Conservation (phyloP, 2,329 filamentous ascomycete genomes). For the Eurotiales sp. region DNA sequence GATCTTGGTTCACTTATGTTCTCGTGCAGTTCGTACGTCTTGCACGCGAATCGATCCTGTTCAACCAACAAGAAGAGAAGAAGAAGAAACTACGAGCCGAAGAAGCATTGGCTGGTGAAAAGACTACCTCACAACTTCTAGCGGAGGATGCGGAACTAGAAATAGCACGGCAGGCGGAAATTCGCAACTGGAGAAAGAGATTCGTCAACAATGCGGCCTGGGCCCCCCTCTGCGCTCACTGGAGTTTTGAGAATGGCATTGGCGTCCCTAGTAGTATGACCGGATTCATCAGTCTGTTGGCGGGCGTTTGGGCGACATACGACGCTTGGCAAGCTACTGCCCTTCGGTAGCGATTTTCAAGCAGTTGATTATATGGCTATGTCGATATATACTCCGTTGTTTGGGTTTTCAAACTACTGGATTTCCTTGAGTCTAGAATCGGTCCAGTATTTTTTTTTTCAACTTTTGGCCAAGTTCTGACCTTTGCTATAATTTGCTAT, state of each 20-base stretch:
- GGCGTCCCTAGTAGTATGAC: slow-evolving; percentile 55
- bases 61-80: slow-evolving; percentile 26
- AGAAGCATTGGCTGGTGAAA: slow-evolving; percentile 19
- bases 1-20: slow-evolving; percentile 78
- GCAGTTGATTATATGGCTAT: background rate
- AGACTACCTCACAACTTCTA: slow-evolving; percentile 7
- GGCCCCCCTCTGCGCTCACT: slow-evolving; percentile 80
- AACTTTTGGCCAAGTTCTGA: too few species aligned
- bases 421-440: background rate
- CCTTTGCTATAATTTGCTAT: too few species aligned
- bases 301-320: slow-evolving; percentile 43
- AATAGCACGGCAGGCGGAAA: slow-evolving; percentile 28
- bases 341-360: background rate
- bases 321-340: slow-evolving; percentile 44
- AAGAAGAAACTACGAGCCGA: slow-evolving; percentile 20
- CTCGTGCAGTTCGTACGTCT: slow-evolving; percentile 70
- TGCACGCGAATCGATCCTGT: slow-evolving; percentile 41
- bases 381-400: background rate
- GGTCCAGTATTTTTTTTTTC: too few species aligned
- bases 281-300: slow-evolving; percentile 55
- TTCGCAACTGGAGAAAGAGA: slow-evolving; percentile 59
- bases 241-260: slow-evolving; percentile 66
- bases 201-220: slow-evolving; percentile 68
- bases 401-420: background rate
- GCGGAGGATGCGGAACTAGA: slow-evolving; percentile 26